These are phyloP conservation scores for Diutina pseudorugosa DNA, from an alignment of 1,139 yeast genomes.

Conservation along the genomic window DNA sequence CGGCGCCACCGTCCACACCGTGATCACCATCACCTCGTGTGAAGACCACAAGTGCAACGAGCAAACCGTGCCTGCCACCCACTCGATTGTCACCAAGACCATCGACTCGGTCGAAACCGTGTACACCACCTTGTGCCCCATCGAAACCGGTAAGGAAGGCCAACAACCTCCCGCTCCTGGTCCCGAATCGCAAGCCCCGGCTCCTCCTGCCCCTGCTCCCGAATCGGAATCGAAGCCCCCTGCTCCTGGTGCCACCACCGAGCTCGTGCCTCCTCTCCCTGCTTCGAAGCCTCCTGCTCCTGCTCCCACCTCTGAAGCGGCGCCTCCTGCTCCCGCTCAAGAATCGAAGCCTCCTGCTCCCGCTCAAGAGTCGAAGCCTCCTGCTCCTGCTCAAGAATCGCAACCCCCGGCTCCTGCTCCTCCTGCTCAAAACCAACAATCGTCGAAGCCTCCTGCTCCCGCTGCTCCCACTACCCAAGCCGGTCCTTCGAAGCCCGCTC, in stretches of 20 bases:
- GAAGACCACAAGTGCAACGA: constrained; percentile 3
- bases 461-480: background rate
- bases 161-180: background rate
- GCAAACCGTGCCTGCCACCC: background rate
- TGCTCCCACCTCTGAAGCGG: background rate
- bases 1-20: constrained; percentile 3
- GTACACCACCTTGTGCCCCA: constrained; percentile 4
- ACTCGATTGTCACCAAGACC: constrained; percentile 2
- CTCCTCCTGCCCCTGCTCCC: background rate
- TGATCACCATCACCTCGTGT: constrained; percentile 1
- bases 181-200: background rate
- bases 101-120: background rate
- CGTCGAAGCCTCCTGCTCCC: background rate
- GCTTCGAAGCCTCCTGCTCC: background rate
- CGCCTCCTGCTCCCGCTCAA: background rate
- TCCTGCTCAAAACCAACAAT: too few relatives aligned
- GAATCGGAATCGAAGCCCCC: background rate
- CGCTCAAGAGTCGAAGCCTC: background rate
- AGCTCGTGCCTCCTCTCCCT: background rate
- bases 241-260: background rate
- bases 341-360: background rate
- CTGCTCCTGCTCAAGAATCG: background rate
- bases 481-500: background rate
- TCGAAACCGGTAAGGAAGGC: background rate
- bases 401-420: background rate